Evolutionary conservation across 371 early-diverging fungal species (phyloP).

Genomic region (Circinella umbellata): DNA sequence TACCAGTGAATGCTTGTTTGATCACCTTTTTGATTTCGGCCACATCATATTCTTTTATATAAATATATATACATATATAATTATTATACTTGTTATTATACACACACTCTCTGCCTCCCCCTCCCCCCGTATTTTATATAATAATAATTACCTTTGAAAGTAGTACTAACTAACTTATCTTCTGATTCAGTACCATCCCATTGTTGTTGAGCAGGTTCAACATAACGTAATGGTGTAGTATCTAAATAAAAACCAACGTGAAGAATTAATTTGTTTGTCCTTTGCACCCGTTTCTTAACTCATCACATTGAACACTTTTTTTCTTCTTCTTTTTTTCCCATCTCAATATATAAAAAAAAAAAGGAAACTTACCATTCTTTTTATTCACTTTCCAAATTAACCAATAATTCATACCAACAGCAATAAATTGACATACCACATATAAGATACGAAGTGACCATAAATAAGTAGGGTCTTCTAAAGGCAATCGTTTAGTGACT

Average conservation of each 20-base stretch:
- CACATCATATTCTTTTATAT: slow-evolving; percentile 71
- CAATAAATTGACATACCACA: slow-evolving; percentile 30
- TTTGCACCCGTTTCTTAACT: too few relatives aligned
- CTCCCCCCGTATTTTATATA: not conserved
- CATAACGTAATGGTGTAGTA: slow-evolving; percentile 42
- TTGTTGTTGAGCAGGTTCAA: slow-evolving; percentile 36
- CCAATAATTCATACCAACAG: slow-evolving; percentile 35
- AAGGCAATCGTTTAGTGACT: slow-evolving; percentile 30
- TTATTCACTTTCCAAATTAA: slow-evolving; percentile 35
- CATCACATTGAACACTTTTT: too few relatives aligned
- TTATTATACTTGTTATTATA: not conserved
- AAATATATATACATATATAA: not conserved
- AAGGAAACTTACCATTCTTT: slow-evolving; percentile 44
- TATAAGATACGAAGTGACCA: slow-evolving; percentile 38
- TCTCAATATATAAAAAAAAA: not conserved
- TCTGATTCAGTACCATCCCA: slow-evolving; percentile 46
- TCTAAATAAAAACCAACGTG: slow-evolving; percentile 20
- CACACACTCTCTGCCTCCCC: not conserved
- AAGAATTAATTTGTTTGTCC: too few relatives aligned
- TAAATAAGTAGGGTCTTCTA: slow-evolving; percentile 37
- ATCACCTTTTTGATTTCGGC: slow-evolving; percentile 71
- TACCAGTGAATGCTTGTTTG: slow-evolving; percentile 68
- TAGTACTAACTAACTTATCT: slow-evolving; percentile 41
- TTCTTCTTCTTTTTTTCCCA: not conserved
- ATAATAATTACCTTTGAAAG: slow-evolving; percentile 29